These are phyloP conservation scores for Zopfia rhizophila DNA, from an alignment of 2,329 filamentous ascomycete genomes.

Conservation along the genomic window DNA sequence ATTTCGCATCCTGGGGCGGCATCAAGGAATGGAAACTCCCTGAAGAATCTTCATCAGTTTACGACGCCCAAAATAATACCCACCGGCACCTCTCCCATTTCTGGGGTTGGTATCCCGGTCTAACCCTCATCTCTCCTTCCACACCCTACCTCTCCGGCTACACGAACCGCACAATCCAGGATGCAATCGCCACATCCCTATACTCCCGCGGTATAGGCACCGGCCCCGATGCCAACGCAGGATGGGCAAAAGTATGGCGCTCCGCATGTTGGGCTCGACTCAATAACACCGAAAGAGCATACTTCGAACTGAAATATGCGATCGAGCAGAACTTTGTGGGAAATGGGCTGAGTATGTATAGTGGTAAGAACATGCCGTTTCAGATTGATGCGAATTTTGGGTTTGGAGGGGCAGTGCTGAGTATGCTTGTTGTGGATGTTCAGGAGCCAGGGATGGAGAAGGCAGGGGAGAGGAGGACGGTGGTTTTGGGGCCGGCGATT, in stretches of 20 bases:
- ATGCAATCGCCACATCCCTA: constrained; percentile 60
- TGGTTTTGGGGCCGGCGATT: constrained; percentile 62
- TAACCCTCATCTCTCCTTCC: constrained; percentile 57
- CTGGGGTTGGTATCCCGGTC: constrained; percentile 66
- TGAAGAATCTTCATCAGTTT: constrained; percentile 46
- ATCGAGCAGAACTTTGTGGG: constrained; percentile 61
- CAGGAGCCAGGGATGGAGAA: constrained; percentile 36
- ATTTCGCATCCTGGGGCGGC: constrained; percentile 56
- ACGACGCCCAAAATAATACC: constrained; percentile 56
- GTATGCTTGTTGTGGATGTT: constrained; percentile 65
- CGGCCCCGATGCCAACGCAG: constrained; percentile 61
- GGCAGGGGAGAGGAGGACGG: constrained; percentile 33
- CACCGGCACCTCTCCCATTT: constrained; percentile 67
- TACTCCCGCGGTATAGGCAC: constrained; percentile 60
- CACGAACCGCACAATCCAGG: constrained; percentile 56
- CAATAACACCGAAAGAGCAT: constrained; percentile 62
- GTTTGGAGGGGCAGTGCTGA: constrained; percentile 59
- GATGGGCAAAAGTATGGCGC: constrained; percentile 70
- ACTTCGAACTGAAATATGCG: constrained; percentile 61
- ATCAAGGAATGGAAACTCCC: constrained; percentile 64
- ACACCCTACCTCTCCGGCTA: constrained; percentile 48
- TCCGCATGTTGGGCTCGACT: constrained; percentile 66
- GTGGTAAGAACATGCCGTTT: constrained; percentile 59
- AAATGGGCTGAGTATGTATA: constrained; percentile 65
- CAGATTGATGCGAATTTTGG: constrained; percentile 71